A percentile compares a stretch with the other conserved stretches of the same genome.
These are phyloP conservation scores for Cucumis hystrix DNA, from an alignment of 306 rosid genomes.

Conservation along the genomic window DNA sequence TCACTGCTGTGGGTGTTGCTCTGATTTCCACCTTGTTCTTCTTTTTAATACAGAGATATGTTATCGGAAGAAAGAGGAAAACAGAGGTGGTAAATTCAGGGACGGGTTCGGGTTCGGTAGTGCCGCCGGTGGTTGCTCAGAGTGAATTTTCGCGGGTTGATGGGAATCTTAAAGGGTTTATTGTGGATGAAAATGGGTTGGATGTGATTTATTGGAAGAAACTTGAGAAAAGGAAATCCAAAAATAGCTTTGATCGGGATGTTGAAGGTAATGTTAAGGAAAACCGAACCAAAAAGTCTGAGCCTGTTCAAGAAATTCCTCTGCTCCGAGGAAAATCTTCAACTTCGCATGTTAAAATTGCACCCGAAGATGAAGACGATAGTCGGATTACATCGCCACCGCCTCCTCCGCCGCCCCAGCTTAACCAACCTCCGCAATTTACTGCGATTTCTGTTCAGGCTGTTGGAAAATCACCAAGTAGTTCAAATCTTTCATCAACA, in stretches of 20 bases:
- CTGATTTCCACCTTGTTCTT: conserved; percentile 40
- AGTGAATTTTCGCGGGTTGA: not conserved
- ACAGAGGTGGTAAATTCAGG: conserved; percentile 6
- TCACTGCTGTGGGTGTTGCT: conserved; percentile 49
- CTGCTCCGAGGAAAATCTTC: conserved; percentile 80
- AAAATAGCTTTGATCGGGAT: conserved; percentile 7
- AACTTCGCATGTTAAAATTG: conserved; percentile 33
- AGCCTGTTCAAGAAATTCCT: conserved; percentile 42
- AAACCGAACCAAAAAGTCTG: conserved; percentile 7
- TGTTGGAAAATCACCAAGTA: conserved; percentile 12
- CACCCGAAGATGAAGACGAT: conserved; percentile 18
- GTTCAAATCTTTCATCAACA: conserved; percentile 14
- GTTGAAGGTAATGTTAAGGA: conserved; percentile 5
- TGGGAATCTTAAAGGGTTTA: conserved; percentile 16
- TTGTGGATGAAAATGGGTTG: conserved; percentile 87
- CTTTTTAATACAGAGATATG: conserved; percentile 19
- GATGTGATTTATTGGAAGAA: conserved; percentile 89
- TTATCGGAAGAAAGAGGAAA: conserved; percentile 19
- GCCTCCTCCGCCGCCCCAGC: conserved; percentile 9
- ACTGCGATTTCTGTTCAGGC: conserved; percentile 9
- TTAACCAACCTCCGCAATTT: not conserved
- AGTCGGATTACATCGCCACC: conserved; percentile 11
- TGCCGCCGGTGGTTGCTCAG: not conserved
- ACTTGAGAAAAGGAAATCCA: conserved; percentile 32
- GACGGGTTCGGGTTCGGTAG: not conserved